Evolutionary conservation across 768 basidiomycete species (phyloP).

Genomic region (Scleroderma bovista): DNA sequence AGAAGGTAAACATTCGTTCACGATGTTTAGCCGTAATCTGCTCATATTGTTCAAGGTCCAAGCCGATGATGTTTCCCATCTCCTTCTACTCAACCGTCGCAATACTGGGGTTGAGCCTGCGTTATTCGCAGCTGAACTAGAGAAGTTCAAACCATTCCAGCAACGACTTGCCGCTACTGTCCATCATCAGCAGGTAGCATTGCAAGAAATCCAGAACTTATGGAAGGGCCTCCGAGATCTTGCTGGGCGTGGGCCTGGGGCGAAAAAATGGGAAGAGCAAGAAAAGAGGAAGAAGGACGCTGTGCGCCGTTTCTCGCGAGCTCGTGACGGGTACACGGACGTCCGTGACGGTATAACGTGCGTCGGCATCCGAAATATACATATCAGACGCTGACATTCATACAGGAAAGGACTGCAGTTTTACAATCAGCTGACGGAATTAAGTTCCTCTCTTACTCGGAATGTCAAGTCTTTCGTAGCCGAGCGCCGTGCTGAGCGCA

Average conservation of each 20-base stretch:
- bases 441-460: constrained; percentile 51
- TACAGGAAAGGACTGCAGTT: constrained; percentile 83
- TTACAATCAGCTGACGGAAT: constrained; percentile 71
- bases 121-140: constrained; percentile 88
- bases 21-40: not conserved
- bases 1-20: constrained; percentile 56
- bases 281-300: constrained; percentile 77
- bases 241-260: constrained; percentile 70
- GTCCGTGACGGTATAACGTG: constrained; percentile 80
- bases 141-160: constrained; percentile 93
- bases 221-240: constrained; percentile 73
- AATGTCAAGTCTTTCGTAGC: constrained; percentile 60
- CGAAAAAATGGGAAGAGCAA: constrained; percentile 75
- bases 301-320: constrained; percentile 63
- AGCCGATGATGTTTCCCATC: constrained; percentile 92
- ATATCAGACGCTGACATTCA: constrained; percentile 5
- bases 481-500: constrained; percentile 63
- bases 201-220: constrained; percentile 70
- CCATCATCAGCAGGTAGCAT: constrained; percentile 62
- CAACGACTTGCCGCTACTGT: constrained; percentile 74
- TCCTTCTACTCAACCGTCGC: constrained; percentile 85
- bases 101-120: constrained; percentile 79
- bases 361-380: constrained; percentile 28
- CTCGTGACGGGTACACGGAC: constrained; percentile 82
- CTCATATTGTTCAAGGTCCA: constrained; percentile 58